phyloP scores from a whole-genome alignment of 2,329 filamentous ascomycete species.

The Cercospora sojina region DNA sequence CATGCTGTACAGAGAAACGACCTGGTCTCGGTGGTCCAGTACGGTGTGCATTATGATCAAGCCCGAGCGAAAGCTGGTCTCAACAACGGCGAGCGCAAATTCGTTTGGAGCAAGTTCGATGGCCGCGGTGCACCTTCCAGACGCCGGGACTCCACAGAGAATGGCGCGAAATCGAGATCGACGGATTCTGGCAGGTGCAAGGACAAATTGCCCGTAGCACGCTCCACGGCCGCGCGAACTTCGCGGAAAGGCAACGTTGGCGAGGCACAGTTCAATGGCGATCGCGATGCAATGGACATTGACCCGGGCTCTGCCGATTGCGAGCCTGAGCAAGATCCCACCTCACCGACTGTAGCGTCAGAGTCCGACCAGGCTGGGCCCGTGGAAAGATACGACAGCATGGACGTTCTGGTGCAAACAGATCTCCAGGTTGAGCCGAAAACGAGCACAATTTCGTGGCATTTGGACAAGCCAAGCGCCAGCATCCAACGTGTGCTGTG shows the following conservation, averaged over 20 bases:
- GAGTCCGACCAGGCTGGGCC: constrained; percentile 31
- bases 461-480: constrained; percentile 35
- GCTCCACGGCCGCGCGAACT: constrained; percentile 35
- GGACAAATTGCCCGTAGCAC: constrained; percentile 21
- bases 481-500: constrained; percentile 34
- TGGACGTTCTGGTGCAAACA: constrained; percentile 38
- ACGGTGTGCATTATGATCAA: constrained; percentile 56
- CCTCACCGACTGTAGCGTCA: constrained; percentile 30
- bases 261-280: constrained; percentile 43
- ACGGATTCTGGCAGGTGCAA: constrained; percentile 20
- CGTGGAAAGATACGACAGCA: constrained; percentile 36
- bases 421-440: constrained; percentile 36
- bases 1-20: constrained; percentile 58
- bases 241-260: constrained; percentile 36
- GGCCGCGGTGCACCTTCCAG: constrained; percentile 27
- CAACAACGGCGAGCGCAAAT: constrained; percentile 29
- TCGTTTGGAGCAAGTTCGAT: constrained; percentile 30
- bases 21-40: constrained; percentile 62
- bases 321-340: constrained; percentile 32
- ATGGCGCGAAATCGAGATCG: constrained; percentile 19
- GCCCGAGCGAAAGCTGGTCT: constrained; percentile 25
- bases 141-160: constrained; percentile 19
- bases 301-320: constrained; percentile 35
- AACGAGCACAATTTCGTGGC: constrained; percentile 38
- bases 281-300: constrained; percentile 47